Conservation (phyloP, 805 yeast genomes). For the Starmerella floricola region DNA sequence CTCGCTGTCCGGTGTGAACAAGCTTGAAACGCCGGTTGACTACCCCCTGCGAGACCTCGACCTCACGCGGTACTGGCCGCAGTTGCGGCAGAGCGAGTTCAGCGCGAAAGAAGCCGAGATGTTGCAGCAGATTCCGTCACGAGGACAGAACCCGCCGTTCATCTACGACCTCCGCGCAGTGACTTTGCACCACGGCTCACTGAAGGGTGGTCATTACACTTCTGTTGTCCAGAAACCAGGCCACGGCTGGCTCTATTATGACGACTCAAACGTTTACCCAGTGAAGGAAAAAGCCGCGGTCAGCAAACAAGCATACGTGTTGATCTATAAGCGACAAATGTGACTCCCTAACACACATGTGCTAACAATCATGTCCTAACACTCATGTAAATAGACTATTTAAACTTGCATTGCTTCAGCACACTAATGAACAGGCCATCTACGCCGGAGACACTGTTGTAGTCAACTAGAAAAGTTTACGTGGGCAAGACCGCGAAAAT, state of each 20-base stretch:
- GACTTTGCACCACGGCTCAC: slow-evolving; percentile 70
- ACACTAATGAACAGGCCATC: too few species aligned
- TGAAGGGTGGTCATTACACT: slow-evolving; percentile 83
- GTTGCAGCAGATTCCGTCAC: slow-evolving; percentile 40
- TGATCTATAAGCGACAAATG: slow-evolving; percentile 49
- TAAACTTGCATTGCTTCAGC: too few species aligned
- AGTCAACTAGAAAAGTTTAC: too few species aligned
- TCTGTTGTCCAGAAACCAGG: slow-evolving; percentile 57
- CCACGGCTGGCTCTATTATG: slow-evolving; percentile 68
- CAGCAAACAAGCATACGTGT: slow-evolving; percentile 67
- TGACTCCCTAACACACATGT: too few species aligned
- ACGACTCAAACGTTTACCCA: slow-evolving; percentile 57
- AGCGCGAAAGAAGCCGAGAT: slow-evolving; percentile 33
- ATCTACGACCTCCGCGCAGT: slow-evolving; percentile 66
- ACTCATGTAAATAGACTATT: too few species aligned
- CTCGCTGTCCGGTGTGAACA: slow-evolving; percentile 30
- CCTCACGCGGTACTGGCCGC: slow-evolving; percentile 63
- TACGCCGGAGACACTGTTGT: too few species aligned
- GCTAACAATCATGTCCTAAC: too few species aligned
- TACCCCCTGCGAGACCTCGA: slow-evolving; percentile 56
- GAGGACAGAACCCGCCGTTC: slow-evolving; percentile 76
- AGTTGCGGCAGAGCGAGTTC: slow-evolving; percentile 12
- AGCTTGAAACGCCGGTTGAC: slow-evolving; percentile 51
- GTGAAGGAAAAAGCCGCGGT: slow-evolving; percentile 40
- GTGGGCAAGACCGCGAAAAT: too few species aligned